Conservation (phyloP, 1,284 basidiomycete species). For the Apiotrichum sp. region DNA sequence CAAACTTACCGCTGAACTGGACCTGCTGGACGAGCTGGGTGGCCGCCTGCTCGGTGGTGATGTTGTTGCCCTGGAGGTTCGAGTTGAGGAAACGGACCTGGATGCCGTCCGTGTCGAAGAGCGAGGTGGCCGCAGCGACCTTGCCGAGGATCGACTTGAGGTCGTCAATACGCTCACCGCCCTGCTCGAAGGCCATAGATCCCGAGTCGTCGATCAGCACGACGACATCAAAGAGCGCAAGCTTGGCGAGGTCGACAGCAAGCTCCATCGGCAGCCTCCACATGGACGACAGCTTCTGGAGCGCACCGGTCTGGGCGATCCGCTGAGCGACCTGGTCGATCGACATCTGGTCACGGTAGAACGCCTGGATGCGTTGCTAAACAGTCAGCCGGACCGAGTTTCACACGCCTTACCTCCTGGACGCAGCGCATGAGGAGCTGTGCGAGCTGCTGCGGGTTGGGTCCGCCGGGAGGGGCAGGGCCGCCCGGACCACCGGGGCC, state of each 20-base stretch:
- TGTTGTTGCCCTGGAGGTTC: constrained; percentile 46
- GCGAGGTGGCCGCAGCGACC: constrained; percentile 45
- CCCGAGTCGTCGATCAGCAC: constrained; percentile 48
- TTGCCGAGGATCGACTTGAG: constrained; percentile 46
- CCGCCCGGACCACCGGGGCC: constrained; percentile 16
- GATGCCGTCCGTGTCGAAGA: constrained; percentile 51
- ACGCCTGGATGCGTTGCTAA: constrained; percentile 47
- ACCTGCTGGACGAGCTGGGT: constrained; percentile 32
- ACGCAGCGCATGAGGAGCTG: constrained; percentile 41
- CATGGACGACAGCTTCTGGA: constrained; percentile 45
- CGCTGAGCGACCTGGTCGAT: constrained; percentile 46
- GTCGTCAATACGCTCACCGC: constrained; percentile 47
- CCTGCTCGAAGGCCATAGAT: constrained; percentile 47
- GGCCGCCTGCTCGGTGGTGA: constrained; percentile 43
- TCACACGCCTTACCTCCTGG: constrained; percentile 38
- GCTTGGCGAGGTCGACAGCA: constrained; percentile 47
- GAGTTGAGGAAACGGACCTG: constrained; percentile 50
- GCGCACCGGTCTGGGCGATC: constrained; percentile 44
- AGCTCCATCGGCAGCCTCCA: constrained; percentile 49
- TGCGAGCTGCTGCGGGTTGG: constrained; percentile 8
- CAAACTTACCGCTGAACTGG: constrained; percentile 24
- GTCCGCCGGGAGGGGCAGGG: constrained; percentile 31
- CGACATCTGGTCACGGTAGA: constrained; percentile 48
- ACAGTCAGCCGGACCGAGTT: constrained; percentile 20
- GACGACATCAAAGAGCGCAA: constrained; percentile 45